These are phyloP conservation scores for Hyphopichia wangnamkhiaoensis DNA, from an alignment of 1,139 yeast genomes.

Conservation along the genomic window DNA sequence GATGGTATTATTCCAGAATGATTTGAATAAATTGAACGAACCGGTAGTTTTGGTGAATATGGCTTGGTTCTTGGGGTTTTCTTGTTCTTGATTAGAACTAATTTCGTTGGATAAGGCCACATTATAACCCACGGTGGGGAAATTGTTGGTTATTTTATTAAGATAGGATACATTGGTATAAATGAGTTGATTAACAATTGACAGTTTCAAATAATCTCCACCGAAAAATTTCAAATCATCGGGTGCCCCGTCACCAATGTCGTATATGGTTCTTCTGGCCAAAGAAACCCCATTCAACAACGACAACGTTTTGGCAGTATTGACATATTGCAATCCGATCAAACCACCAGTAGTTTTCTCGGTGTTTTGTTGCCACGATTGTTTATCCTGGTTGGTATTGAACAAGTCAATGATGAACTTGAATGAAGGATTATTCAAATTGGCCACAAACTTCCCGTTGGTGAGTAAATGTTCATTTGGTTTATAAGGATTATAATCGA, in stretches of 20 bases:
- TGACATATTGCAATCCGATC: conserved; percentile 42
- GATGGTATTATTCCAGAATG: conserved; percentile 36
- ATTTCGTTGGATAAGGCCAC: conserved; percentile 28
- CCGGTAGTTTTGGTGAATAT: conserved; percentile 30
- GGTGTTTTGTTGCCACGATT: conserved; percentile 38
- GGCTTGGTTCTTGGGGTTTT: conserved; percentile 18
- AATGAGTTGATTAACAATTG: conserved; percentile 28
- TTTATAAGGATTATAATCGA: conserved; percentile 47
- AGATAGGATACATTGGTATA: conserved; percentile 25
- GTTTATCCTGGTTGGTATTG: conserved; percentile 42
- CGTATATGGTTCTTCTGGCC: conserved; percentile 42
- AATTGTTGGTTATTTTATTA: conserved; percentile 28
- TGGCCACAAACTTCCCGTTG: conserved; percentile 34
- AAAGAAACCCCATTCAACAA: conserved; percentile 43
- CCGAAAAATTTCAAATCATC: conserved; percentile 31
- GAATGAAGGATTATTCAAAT: conserved; percentile 42
- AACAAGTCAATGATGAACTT: conserved; percentile 38
- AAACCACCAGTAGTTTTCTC: conserved; percentile 40
- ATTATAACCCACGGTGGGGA: conserved; percentile 31
- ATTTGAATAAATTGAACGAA: conserved; percentile 34
- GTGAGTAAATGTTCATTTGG: conserved; percentile 45
- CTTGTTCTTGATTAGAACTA: conserved; percentile 35
- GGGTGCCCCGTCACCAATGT: conserved; percentile 43
- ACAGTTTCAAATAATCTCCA: conserved; percentile 35
- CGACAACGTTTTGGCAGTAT: conserved; percentile 16